These are phyloP conservation scores for Lactarius deliciosus DNA, from an alignment of 768 basidiomycete species.

Conservation along the genomic window DNA sequence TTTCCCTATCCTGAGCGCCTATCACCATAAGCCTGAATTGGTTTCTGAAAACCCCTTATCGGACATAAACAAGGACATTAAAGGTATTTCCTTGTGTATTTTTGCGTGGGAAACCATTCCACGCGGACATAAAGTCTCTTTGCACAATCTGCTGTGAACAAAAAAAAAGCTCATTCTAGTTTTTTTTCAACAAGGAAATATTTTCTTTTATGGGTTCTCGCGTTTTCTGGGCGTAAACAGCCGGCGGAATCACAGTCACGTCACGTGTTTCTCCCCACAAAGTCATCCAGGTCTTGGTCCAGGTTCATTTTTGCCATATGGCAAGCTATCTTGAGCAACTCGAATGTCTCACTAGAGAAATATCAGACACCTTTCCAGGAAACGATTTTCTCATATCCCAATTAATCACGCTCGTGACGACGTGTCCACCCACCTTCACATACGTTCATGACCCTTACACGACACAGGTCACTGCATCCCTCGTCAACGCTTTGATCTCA, in stretches of 20 bases:
- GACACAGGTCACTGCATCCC: slow-evolving; percentile 45
- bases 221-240: background rate
- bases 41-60: background rate
- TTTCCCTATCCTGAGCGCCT: slow-evolving; percentile 4
- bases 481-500: slow-evolving; percentile 43
- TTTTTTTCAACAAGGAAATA: background rate
- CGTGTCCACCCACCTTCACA: slow-evolving; percentile 60
- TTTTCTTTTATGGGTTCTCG: background rate
- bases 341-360: slow-evolving; percentile 21
- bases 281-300: background rate
- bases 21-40: background rate
- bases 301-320: slow-evolving; percentile 14
- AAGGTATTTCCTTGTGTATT: too few relatives aligned
- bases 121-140: too few relatives aligned
- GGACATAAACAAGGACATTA: background rate
- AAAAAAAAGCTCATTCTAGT: too few relatives aligned
- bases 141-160: too few relatives aligned
- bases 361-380: slow-evolving; percentile 31
- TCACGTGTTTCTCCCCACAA: slow-evolving; percentile 17
- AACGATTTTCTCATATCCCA: slow-evolving; percentile 31
- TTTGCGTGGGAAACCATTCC: too few relatives aligned
- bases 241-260: background rate
- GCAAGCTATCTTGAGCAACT: slow-evolving; percentile 25
- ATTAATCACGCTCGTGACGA: slow-evolving; percentile 36
- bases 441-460: slow-evolving; percentile 61